Conservation (phyloP, 805 yeast species). For the Hanseniaspora guilliermondii region DNA sequence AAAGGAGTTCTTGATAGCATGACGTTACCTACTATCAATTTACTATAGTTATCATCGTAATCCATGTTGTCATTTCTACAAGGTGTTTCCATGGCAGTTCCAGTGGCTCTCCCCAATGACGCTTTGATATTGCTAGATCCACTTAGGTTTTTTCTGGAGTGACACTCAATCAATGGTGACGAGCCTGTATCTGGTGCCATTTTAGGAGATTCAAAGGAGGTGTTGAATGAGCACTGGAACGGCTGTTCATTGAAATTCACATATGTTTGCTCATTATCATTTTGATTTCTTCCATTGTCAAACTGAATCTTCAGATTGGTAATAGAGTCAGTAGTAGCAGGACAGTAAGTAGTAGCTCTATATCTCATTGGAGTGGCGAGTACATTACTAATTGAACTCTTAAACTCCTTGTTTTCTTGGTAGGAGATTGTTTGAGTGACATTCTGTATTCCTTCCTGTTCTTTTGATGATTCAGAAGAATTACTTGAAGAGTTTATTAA, state of each 20-base stretch:
- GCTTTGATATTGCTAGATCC: neutral
- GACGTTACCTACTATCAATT: conserved; percentile 9
- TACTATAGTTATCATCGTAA: conserved; percentile 5
- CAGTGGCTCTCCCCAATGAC: conserved; percentile 5
- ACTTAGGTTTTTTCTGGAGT: neutral
- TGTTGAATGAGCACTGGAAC: conserved; percentile 13
- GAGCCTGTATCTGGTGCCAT: neutral
- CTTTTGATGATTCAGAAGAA: neutral
- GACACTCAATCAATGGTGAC: conserved; percentile 10
- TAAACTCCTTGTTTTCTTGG: neutral
- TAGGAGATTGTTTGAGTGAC: neutral
- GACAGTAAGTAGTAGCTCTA: neutral
- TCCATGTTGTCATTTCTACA: conserved; percentile 1
- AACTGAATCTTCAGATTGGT: neutral
- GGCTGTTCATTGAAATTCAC: conserved; percentile 2
- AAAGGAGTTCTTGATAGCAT: conserved; percentile 12
- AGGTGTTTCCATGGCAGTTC: conserved; percentile 7
- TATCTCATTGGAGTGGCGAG: neutral
- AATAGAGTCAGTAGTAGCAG: neutral
- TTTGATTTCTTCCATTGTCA: neutral
- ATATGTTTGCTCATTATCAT: neutral
- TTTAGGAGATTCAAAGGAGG: conserved; percentile 13
- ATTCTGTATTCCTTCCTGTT: neutral
- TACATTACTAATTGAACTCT: neutral
- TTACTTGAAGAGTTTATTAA: neutral